Evolutionary conservation across 108 stramenopile genomes (phyloP), one percentile per base, ranked within the genome.

Genomic region (Hondaea fermentalgiana): DNA sequence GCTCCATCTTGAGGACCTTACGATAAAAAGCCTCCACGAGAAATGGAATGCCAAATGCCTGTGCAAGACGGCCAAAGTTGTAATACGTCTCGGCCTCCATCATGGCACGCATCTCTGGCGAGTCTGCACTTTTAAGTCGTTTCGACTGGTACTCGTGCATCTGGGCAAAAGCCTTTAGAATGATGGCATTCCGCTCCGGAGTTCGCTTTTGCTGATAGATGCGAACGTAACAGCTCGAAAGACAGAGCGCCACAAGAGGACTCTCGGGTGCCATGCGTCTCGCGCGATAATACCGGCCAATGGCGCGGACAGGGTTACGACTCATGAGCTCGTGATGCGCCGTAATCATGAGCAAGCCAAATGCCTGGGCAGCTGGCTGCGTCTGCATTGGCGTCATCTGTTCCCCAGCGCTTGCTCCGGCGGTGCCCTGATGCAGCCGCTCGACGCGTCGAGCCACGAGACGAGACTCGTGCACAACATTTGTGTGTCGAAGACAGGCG

Each of bases 121-220:
- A 5, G 51, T 23, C 45, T 21, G 72, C 72, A 6, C 21, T 51
- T 25, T 53, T 83, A 0, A 51, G 5, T 17, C 72, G 44, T 44
- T 83, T 83, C 17, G 19, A 5, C 51, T 83, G 72, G n/a, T 83
- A 83, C 16, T 83, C 72, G 23, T 83, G 51, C 72, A 83, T 83
- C 2, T 83, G 72, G 16, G 72, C 72, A 83, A 83, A 83, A n/a
- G 72, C 72, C 72, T 83, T 83, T 6, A 83, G 44, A 12, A 83
- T 28, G 72, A 23, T 83, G 72, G 21, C 5, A 23, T 83, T 83
- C 2, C 72, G 6, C 21, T 83, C 72, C 8, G 19, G 49, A 53
- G 72, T 53, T 5, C 49, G 51, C n/a, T 53, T 83, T 44, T 47
- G 51, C 49, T 83, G 44, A 25, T 47, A 83, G 28, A 83, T 53